phyloP scores from a whole-genome alignment of 2,329 filamentous ascomycete genomes.

The Talaromyces rugulosus region DNA sequence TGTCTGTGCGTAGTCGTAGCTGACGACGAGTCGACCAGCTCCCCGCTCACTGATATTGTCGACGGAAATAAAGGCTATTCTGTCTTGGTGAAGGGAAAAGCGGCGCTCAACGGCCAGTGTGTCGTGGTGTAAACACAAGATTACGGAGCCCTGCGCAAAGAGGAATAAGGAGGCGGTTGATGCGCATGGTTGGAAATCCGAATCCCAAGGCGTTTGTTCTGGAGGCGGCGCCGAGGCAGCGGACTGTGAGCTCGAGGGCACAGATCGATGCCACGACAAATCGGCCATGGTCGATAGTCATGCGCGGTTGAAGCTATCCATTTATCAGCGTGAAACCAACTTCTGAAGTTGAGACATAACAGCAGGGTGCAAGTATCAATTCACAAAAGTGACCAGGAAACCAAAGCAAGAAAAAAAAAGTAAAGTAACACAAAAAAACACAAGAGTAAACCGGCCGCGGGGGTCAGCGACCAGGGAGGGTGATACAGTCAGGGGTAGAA shows the following conservation, averaged over 20 bases:
- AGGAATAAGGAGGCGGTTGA: constrained; percentile 88
- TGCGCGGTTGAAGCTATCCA: constrained; percentile 8
- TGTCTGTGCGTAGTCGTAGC: constrained; percentile 85
- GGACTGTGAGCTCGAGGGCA: constrained; percentile 55
- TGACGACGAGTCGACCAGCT: constrained; percentile 80
- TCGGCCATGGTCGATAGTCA: constrained; percentile 49
- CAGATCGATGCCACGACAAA: constrained; percentile 56
- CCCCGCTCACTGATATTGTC: constrained; percentile 89
- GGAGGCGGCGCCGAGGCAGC: constrained; percentile 41
- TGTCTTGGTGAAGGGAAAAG: constrained; percentile 78
- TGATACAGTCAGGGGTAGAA: background rate
- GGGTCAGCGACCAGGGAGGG: background rate
- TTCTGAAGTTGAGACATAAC: background rate
- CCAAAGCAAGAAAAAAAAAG: background rate
- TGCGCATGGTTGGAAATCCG: constrained; percentile 76
- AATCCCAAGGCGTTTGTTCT: constrained; percentile 25
- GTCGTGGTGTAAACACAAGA: constrained; percentile 89
- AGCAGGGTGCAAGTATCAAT: background rate
- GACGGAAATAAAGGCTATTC: constrained; percentile 77
- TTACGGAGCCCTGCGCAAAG: constrained; percentile 74
- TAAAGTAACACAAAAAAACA: background rate
- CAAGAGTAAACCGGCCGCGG: background rate
- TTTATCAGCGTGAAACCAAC: constrained; percentile 11
- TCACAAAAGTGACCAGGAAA: background rate
- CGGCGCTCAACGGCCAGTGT: constrained; percentile 82